Conservation (phyloP, 352 stramenopile genomes). For the Phytopythium vexans region DNA sequence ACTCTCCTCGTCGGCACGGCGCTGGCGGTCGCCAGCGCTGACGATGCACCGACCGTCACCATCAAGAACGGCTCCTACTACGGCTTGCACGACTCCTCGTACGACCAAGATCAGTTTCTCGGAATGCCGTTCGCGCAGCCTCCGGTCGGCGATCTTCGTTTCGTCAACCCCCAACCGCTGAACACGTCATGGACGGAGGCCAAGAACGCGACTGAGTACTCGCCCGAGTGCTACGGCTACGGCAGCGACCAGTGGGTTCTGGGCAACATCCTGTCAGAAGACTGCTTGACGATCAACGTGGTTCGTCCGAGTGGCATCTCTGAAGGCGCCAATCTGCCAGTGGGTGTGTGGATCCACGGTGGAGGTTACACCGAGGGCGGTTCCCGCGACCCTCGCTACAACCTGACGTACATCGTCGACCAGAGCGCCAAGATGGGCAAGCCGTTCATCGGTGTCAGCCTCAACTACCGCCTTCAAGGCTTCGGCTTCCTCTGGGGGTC, state of each 20-base stretch:
- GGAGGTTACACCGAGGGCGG: constrained; percentile 18
- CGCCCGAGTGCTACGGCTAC: constrained; percentile 33
- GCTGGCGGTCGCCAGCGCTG: no score
- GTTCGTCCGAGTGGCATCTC: constrained; percentile 33
- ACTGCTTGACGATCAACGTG: constrained; percentile 88
- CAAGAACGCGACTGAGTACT: constrained; percentile 35
- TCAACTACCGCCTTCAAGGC: constrained; percentile 34
- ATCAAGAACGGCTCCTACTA: constrained; percentile 30
- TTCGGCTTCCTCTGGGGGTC: constrained; percentile 31
- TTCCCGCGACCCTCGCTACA: constrained; percentile 23
- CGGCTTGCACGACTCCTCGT: constrained; percentile 17
- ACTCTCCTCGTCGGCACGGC: no score
- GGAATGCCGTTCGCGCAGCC: constrained; percentile 31
- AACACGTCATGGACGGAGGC: constrained; percentile 16
- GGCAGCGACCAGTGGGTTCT: constrained; percentile 17
- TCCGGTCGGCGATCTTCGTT: constrained; percentile 18
- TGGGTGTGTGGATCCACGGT: constrained; percentile 23
- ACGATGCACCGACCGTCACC: constrained; percentile 10
- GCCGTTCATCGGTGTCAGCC: constrained; percentile 30
- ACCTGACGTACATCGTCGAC: constrained; percentile 27
- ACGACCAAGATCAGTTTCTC: constrained; percentile 25
- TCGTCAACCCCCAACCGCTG: constrained; percentile 16
- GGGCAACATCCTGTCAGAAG: constrained; percentile 41
- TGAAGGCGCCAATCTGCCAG: constrained; percentile 11
- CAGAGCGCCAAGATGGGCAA: constrained; percentile 12